Evolutionary conservation across 2,329 filamentous ascomycete genomes (phyloP), one percentile per base, ranked within the genome.

Genomic region (Fusarium austroafricanum): DNA sequence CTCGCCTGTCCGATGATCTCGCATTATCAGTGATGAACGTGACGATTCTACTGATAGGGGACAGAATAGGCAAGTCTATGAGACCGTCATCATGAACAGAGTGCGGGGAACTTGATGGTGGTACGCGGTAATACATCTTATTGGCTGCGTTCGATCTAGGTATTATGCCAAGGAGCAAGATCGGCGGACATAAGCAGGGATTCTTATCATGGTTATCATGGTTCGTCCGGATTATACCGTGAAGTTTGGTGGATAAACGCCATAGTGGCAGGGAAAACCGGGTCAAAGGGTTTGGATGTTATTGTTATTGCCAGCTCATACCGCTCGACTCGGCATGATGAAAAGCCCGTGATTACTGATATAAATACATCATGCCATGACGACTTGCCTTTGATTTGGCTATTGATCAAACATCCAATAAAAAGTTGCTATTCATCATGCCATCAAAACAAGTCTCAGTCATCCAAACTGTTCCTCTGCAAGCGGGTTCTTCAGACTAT

Each of bases 201-300:
- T 52, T 6, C 49, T 52, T 52, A 44, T 52, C 49, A 44, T 52
- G 23, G 5, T 52, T 52, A 44, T 52, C 49, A 44, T 52, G 23
- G 5, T 23, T 43, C 11, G 4, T 15, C 33, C 15, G 17, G 8
- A n/a, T 5, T 35, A 10, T 15, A 33, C 5, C 15, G 8, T 35
- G 15, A 4, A 10, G 8, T 6, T 17, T n/a, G 33, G 15, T 9
- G 6, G 5, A 4, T 12, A 51, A n/a, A 15, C 23, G 35, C 43
- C 18, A 29, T 8, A 21, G 29, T 31, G 29, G 29, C 12, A 31
- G 29, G 10, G 29, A 12, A 31, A 26, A 26, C 9, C 26, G 26
- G 26, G 26, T 26, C 26, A 26, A 10, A 26, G 26, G 26, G 9
- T 10, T 26, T 31, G 29, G 29, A 31, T 29, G 8, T 9, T 51